Percentiles rank a stretch among this genome's conserved stretches.
Conservation (phyloP, 768 basidiomycete species). For the Naganishia vaughanmartiniae region DNA sequence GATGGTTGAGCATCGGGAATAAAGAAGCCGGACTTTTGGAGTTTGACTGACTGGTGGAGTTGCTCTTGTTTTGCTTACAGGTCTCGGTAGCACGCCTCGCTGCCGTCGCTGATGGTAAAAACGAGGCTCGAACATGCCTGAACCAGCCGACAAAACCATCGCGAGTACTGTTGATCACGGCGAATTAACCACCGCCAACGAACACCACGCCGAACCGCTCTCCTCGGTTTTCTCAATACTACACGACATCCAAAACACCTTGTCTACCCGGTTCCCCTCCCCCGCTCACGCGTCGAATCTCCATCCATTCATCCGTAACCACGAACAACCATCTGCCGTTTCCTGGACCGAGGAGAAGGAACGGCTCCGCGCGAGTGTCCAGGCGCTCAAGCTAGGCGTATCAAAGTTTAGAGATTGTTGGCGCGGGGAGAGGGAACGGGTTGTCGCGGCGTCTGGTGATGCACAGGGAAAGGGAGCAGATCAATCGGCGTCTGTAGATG, state of each 20-base stretch:
- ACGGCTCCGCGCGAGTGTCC: not conserved
- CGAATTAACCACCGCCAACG: too few relatives aligned
- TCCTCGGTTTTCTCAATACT: slow-evolving; percentile 6
- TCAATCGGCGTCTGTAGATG: not conserved
- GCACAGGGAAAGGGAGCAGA: too few relatives aligned
- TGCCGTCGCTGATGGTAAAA: not conserved
- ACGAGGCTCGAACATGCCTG: not conserved
- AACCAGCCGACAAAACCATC: not conserved
- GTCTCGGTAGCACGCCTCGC: not conserved
- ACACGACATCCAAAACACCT: not conserved
- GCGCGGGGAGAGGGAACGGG: not conserved
- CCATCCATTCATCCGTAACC: slow-evolving; percentile 8
- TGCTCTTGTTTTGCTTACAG: not conserved
- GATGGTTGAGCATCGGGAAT: not conserved
- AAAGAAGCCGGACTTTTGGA: not conserved
- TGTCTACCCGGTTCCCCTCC: not conserved
- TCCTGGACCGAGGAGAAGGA: not conserved
- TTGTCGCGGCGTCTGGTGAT: not conserved
- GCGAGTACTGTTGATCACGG: not conserved
- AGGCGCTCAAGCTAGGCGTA: not conserved
- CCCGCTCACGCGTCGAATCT: not conserved
- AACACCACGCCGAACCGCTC: too few relatives aligned
- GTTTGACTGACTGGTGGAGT: not conserved
- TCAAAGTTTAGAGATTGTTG: slow-evolving; percentile 9
- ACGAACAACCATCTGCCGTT: not conserved